Conservation (phyloP, 768 basidiomycete species). For the Naganishia vaughanmartiniae region DNA sequence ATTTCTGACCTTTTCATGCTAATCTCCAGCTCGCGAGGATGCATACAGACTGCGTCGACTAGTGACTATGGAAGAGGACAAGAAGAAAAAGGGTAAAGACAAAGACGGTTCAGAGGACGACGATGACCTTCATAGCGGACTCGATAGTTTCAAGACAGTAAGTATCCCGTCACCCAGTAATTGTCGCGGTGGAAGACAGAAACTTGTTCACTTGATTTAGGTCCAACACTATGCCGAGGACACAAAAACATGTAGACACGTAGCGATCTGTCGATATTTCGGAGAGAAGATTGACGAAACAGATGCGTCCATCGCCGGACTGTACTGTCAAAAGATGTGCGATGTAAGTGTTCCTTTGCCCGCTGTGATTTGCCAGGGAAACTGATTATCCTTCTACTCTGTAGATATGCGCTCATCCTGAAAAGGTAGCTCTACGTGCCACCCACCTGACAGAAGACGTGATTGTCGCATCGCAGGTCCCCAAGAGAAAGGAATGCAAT, state of each 20-base stretch:
- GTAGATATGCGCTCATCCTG: slow-evolving; percentile 38
- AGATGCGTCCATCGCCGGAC: slow-evolving; percentile 36
- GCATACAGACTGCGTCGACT: slow-evolving; percentile 39
- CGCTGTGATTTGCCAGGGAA: too few species aligned
- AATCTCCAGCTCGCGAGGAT: slow-evolving; percentile 48
- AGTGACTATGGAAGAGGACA: slow-evolving; percentile 39
- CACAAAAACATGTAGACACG: slow-evolving; percentile 45
- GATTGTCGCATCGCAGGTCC: slow-evolving; percentile 30
- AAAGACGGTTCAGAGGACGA: slow-evolving; percentile 32
- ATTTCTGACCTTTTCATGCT: not conserved
- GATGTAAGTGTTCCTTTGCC: slow-evolving; percentile 43
- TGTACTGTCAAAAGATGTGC: slow-evolving; percentile 51
- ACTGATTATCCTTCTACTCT: not conserved
- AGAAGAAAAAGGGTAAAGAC: slow-evolving; percentile 31
- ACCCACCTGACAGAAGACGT: slow-evolving; percentile 28
- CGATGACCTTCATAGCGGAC: slow-evolving; percentile 35
- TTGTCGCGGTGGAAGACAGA: not conserved
- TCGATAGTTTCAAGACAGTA: slow-evolving; percentile 49
- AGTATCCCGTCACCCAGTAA: slow-evolving; percentile 9
- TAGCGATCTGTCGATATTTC: slow-evolving; percentile 52
- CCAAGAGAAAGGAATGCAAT: slow-evolving; percentile 23
- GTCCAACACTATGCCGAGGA: slow-evolving; percentile 48
- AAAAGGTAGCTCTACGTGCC: slow-evolving; percentile 32
- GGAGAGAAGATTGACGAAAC: slow-evolving; percentile 49
- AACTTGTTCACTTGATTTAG: slow-evolving; percentile 28